A percentile compares a stretch with the other conserved stretches of the same genome.
phyloP scores from a whole-genome alignment of 345 rosid species.

The Dimocarpus longan region DNA sequence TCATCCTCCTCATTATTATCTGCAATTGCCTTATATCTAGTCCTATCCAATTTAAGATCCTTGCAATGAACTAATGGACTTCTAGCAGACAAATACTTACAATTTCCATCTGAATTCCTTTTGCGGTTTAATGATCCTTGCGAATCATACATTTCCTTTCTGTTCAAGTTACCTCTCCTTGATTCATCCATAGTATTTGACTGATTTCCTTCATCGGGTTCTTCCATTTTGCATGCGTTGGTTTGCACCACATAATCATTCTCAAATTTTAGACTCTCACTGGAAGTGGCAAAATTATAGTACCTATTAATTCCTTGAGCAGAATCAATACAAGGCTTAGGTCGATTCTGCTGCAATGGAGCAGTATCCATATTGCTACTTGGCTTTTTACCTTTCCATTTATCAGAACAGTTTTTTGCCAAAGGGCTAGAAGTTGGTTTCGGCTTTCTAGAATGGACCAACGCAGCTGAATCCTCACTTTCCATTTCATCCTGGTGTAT shows the following conservation, averaged over 20 bases:
- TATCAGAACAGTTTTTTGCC: background rate
- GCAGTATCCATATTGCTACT: background rate
- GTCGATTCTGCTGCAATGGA: slow-evolving; percentile 12
- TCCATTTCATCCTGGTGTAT: slow-evolving; percentile 1
- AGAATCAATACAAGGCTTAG: background rate
- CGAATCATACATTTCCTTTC: background rate
- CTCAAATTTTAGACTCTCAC: background rate
- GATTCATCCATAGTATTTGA: background rate
- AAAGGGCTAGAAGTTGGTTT: background rate
- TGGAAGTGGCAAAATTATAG: background rate
- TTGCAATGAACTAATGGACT: background rate
- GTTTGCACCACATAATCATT: background rate
- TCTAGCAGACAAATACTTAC: background rate
- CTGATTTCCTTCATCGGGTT: background rate
- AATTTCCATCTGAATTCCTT: background rate
- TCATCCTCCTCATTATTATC: background rate
- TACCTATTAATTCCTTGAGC: background rate
- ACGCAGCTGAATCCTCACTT: slow-evolving; percentile 30
- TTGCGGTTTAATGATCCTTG: background rate
- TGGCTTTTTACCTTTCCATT: background rate
- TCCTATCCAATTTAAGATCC: background rate
- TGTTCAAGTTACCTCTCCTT: background rate
- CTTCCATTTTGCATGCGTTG: slow-evolving; percentile 18
- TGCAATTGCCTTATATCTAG: background rate
- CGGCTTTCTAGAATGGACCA: slow-evolving; percentile 3